Conservation (phyloP, 768 basidiomycete species). For the Russula griseocarnosa region DNA sequence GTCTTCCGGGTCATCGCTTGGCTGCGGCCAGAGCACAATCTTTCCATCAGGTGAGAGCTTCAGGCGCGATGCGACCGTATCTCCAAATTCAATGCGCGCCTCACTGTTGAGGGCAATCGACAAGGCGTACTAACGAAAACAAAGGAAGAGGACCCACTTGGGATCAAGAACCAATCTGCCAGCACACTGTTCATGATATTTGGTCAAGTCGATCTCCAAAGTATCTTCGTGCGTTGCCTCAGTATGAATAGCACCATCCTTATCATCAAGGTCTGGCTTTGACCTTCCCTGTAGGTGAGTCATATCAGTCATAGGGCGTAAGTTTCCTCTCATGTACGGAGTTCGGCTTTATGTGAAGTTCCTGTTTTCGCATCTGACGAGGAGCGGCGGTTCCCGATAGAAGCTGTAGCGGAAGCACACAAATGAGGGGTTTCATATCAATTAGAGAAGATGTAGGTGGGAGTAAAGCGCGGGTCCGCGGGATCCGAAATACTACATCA, state of each 20-base stretch:
- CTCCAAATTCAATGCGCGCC: slow-evolving; percentile 59
- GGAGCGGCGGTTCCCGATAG: background rate
- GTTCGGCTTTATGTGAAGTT: background rate
- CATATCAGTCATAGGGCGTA: background rate
- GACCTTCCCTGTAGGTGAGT: background rate
- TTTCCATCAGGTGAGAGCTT: slow-evolving; percentile 56
- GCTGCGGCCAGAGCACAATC: slow-evolving; percentile 67
- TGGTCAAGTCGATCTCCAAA: slow-evolving; percentile 35
- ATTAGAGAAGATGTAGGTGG: background rate
- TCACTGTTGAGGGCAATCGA: slow-evolving; percentile 40
- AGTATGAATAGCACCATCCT: background rate
- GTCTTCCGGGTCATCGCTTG: slow-evolving; percentile 56
- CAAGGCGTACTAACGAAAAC: background rate
- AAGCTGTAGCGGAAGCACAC: background rate
- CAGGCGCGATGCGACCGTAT: slow-evolving; percentile 47
- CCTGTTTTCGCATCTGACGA: background rate
- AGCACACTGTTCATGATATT: slow-evolving; percentile 52
- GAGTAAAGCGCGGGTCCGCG: background rate
- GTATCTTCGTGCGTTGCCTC: background rate
- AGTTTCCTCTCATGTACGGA: no score
- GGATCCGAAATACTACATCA: background rate
- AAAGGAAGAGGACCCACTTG: slow-evolving; percentile 35
- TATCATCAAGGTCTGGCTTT: background rate
- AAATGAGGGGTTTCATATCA: background rate
- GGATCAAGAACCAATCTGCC: slow-evolving; percentile 63